Base-by-base conservation (phyloP, 2,329 filamentous ascomycete species). In the Cyclaneusma minus region DNA sequence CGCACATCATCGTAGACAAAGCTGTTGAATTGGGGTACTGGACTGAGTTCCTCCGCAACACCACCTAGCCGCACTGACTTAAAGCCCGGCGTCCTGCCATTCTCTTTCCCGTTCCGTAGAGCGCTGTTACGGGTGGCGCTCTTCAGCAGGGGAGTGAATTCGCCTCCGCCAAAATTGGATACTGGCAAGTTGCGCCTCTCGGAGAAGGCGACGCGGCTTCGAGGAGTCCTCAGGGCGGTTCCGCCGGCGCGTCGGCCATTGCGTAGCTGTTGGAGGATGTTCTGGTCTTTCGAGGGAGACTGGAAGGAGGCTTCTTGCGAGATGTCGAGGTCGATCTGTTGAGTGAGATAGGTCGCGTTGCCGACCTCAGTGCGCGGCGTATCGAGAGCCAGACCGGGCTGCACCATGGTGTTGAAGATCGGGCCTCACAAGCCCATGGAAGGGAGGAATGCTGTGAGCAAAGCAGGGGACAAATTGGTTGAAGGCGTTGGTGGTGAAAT, bases 101-200 rank as follows among this genome's bases (percentile, higher is more conserved):
- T 77, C 52, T 66, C 69, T 49, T 66, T 78, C 48, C 65, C 69
- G 51, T 47, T 65, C 35, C 54, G 67, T 51, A 60, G 75, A 57
- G 59, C 79, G 64, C 59, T 83, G 58, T 62, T 85, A 61, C 57
- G 63, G 45, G 68, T 76, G n/a, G 66, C 72, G 13, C 59, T 83
- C 52, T 92, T 93, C 47, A 98, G 69, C 39, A 98, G 59, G 0
- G 91, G 89, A 1, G 89, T 98, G 50, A 98, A 98, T 44, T 98
- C 91, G 40, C 73, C 75, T 28, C 68, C 69, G 22, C 61, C 67
- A 21, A 74, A 34, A 26, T 35, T 54, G 35, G 66, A 64, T 19
- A 62, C 59, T 13, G 75, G 77, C 13, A 83, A 60, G 42, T 83
- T 89, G 42, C 69, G 69, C 39, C 72, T 66, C 49, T 80, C 70